Base-by-base conservation (phyloP, 108 stramenopile species). In the Nitzschia sp. region DNA sequence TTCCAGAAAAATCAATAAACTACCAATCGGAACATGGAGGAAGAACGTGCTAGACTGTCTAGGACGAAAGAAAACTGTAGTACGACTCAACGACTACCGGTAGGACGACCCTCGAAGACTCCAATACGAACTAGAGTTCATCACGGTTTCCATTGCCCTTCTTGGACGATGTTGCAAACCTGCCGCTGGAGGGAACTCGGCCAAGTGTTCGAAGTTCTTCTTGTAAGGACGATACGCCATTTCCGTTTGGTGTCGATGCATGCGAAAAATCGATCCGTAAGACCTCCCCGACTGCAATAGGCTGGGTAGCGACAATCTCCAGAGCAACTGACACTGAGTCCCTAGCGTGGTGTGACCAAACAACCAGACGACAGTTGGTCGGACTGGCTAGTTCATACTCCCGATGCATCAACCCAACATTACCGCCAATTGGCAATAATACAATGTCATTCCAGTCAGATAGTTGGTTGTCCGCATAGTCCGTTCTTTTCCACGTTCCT, bases 281-380 rank as follows among this genome's bases (percentile, higher is more conserved):
- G n/a, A 20, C 41, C 19, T 73, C 63, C 1, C 72, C 72, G 0
- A 29, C 56, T 7, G 11, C 10, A 15, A 79, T 70, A 24, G 58
- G 51, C 50, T 61, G 7, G n/a, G 63, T 74, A 10, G 78, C 78
- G 2, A 74, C 41, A 40, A 79, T 20, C 57, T 79, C 53, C n/a
- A 79, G 6, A 52, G 76, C 57, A 64, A 81, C 53, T 6, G 62
- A 65, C 0, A 70, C 78, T 12, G 53, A 42, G n/a, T 68, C 34
- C n/a, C 58, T 3, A 17, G 38, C 24, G 19, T 65, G 14, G 51
- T 56, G 20, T 5, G 40, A 10, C 50, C 41, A n/a, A 34, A 72
- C 42, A 21, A 63, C 62, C 20, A 72, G 20, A 26, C 29, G 17
- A 41, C 71, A 72, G 44, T 72, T 72, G 42, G 51, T 20, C 5